Evolutionary conservation across 495 filamentous ascomycete species (phyloP), one percentile per base, ranked within the genome.

Genomic region (Oleoguttula mirabilis): DNA sequence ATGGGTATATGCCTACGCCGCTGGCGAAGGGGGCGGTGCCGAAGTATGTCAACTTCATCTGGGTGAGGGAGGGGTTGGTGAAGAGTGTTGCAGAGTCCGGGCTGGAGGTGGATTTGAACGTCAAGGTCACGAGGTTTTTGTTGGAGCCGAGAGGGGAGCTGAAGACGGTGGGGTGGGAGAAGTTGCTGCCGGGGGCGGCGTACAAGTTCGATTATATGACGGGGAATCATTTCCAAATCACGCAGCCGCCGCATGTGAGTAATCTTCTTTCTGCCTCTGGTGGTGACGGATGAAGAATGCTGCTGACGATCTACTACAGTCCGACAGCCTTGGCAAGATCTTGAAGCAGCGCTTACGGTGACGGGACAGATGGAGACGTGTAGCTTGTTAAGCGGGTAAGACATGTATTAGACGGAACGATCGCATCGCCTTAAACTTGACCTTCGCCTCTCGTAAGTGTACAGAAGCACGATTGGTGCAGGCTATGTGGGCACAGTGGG

Each of bases 151-250:
- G 50, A 19, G 32, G 37, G 5, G 47, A 54, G 12, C 24, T 54
- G 40, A 43, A 44, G 19, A 43, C 50, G 4, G 39, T 28, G 15
- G 46, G 41, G 1, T 54, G 50, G 50, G 50, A 54, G 22, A 17
- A 38, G 41, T 34, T 54, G 21, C 33, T 54, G 21, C 45, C 39
- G 10, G 50, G 46, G 8, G 47, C 47, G 21, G 35, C 41, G 42
- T 51, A 51, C 28, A 24, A 33, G 4, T 45, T 45, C 36, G 20
- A 51, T 16, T 51, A 51, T 23, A 51, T 51, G 47, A 51, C 41
- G 2, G 47, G 47, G 1, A 51, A 51, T 17, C 47, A 51, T 32
- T 51, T 51, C 33, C 41, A 51, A 21, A 41, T 47, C 10, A 47
- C 44, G 5, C 44, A 47, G 25, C 34, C 43, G 8, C 35, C 35